These are phyloP conservation scores for Maudiozyma humilis DNA, from an alignment of 1,139 yeast species.

Conservation along the genomic window DNA sequence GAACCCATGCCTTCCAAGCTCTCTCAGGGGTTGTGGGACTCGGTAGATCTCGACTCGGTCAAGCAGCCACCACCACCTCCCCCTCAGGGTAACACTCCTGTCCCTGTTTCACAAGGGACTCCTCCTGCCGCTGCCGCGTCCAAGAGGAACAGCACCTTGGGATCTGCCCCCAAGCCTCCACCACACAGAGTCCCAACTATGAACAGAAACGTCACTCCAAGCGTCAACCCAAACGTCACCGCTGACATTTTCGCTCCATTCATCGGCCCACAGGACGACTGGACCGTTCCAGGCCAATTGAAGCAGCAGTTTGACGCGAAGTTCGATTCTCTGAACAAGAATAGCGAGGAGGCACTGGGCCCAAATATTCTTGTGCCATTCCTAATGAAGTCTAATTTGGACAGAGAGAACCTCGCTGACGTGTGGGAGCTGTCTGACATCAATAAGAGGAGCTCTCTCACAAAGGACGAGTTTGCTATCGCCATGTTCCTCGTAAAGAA, in stretches of 20 bases:
- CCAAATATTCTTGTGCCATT: slow-evolving; percentile 81
- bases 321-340: slow-evolving; percentile 66
- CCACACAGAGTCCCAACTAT: slow-evolving; percentile 33
- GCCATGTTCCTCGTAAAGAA: slow-evolving; percentile 90
- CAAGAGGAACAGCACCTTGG: slow-evolving; percentile 3
- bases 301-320: slow-evolving; percentile 69
- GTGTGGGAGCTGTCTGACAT: slow-evolving; percentile 94
- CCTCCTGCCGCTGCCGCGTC: neutral
- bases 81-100: neutral
- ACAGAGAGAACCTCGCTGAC: slow-evolving; percentile 75
- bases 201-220: slow-evolving; percentile 28
- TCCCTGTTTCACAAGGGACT: neutral
- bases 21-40: slow-evolving; percentile 62
- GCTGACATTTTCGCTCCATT: slow-evolving; percentile 4
- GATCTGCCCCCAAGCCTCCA: slow-evolving; percentile 6
- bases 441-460: slow-evolving; percentile 73
- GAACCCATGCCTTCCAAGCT: slow-evolving; percentile 31
- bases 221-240: neutral
- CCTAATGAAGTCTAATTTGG: slow-evolving; percentile 75
- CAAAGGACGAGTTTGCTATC: slow-evolving; percentile 74
- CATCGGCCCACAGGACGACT: slow-evolving; percentile 35
- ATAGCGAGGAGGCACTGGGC: slow-evolving; percentile 52
- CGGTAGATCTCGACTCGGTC: slow-evolving; percentile 26
- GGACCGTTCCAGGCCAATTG: slow-evolving; percentile 62
- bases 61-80: slow-evolving; percentile 4